phyloP scores from a whole-genome alignment of 257 asterid genomes.

The Galeopsis tetrahit region DNA sequence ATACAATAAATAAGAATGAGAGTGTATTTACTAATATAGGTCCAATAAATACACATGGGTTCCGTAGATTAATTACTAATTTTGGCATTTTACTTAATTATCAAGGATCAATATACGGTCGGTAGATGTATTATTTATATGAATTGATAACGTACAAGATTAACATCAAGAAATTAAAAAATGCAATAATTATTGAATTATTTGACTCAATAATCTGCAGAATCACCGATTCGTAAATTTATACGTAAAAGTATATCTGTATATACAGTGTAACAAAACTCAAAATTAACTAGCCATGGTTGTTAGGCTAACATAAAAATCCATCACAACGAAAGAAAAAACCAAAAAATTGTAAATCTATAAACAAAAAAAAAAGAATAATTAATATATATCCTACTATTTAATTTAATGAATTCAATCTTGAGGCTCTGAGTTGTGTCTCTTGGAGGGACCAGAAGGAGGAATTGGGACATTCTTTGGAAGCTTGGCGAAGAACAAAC shows the following conservation, averaged over 20 bases:
- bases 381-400: not conserved
- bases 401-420: slow-evolving; percentile 14
- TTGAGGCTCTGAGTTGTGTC: slow-evolving; percentile 46
- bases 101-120: not conserved
- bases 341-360: not conserved
- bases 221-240: too few species aligned
- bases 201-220: not conserved
- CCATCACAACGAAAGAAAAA: not conserved
- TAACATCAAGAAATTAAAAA: not conserved
- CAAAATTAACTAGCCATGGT: not conserved
- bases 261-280: slow-evolving; percentile 28
- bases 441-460: slow-evolving; percentile 58
- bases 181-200: too few species aligned
- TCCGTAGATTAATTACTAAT: not conserved
- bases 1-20: too few species aligned
- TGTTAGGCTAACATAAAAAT: slow-evolving; percentile 3
- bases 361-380: not conserved
- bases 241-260: not conserved
- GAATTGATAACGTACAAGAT: not conserved
- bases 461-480: slow-evolving; percentile 55
- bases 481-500: slow-evolving; percentile 41
- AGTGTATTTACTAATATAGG: too few species aligned
- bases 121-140: too few species aligned
- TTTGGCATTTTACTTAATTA: not conserved
- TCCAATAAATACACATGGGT: not conserved